Conservation (phyloP, 441 rosid species). For the Biscutella laevigata region DNA sequence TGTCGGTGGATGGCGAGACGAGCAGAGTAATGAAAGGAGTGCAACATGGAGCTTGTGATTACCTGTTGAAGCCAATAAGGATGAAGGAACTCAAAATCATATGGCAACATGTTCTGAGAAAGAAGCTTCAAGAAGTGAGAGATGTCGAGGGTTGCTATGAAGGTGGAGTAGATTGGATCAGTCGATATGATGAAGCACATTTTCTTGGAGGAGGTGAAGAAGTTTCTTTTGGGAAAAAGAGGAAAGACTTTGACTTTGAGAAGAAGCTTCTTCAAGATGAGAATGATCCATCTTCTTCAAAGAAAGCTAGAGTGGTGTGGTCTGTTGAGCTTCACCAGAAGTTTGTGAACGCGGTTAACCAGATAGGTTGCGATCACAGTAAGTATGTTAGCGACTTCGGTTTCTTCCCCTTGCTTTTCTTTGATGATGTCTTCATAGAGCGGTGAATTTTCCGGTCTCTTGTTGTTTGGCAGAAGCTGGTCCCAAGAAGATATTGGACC, state of each 20-base stretch:
- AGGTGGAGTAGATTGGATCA: slow-evolving; percentile 43
- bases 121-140: slow-evolving; percentile 52
- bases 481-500: slow-evolving; percentile 67
- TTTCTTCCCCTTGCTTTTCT: slow-evolving; percentile 14
- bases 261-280: slow-evolving; percentile 45
- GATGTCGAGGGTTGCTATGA: slow-evolving; percentile 38
- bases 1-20: slow-evolving; percentile 74
- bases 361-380: slow-evolving; percentile 65
- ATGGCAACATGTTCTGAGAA: slow-evolving; percentile 70
- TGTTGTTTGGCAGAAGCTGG: slow-evolving; percentile 68
- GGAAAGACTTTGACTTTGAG: slow-evolving; percentile 48
- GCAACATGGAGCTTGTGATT: slow-evolving; percentile 74
- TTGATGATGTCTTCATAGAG: slow-evolving; percentile 21
- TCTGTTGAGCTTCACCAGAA: slow-evolving; percentile 72
- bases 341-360: slow-evolving; percentile 66
- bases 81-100: slow-evolving; percentile 72
- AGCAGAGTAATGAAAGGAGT: slow-evolving; percentile 72
- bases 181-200: slow-evolving; percentile 33
- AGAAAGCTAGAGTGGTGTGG: slow-evolving; percentile 76
- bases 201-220: slow-evolving; percentile 46
- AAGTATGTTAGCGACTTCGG: slow-evolving; percentile 29
- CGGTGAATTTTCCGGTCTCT: slow-evolving; percentile 30
- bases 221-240: slow-evolving; percentile 30
- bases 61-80: slow-evolving; percentile 64
- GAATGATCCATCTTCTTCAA: slow-evolving; percentile 39